phyloP scores from a whole-genome alignment of 805 yeast species.

The Dipodascus albidus region DNA sequence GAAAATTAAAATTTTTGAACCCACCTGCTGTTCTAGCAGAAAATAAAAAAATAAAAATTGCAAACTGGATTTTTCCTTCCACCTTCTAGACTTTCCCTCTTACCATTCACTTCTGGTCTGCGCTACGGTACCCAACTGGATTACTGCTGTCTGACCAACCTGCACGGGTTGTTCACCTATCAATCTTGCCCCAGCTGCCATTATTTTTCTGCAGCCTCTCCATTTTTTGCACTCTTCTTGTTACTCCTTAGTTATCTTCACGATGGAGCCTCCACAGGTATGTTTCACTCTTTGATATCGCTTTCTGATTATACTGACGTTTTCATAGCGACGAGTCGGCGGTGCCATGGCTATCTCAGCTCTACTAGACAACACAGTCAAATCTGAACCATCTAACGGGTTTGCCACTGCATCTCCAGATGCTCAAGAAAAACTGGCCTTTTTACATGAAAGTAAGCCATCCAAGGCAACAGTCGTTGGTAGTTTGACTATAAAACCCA shows the following conservation, averaged over 20 bases:
- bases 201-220: too few species aligned
- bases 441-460: conserved; percentile 2
- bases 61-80: neutral
- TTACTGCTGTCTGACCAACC: conserved; percentile 4
- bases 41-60: too few species aligned
- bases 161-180: conserved; percentile 2
- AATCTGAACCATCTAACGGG: conserved; percentile 6
- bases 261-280: conserved; percentile 4
- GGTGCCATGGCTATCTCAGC: conserved; percentile 15
- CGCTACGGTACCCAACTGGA: neutral
- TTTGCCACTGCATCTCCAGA: too few species aligned
- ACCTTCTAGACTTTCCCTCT: neutral
- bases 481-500: neutral
- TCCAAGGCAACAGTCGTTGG: neutral
- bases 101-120: neutral
- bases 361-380: conserved; percentile 6
- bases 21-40: neutral
- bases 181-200: neutral
- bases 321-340: conserved; percentile 4
- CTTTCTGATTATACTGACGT: too few species aligned
- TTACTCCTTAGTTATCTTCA: conserved; percentile 2
- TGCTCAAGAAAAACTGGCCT: too few species aligned
- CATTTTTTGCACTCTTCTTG: neutral
- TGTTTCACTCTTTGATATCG: too few species aligned
- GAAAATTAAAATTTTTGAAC: neutral